Percentiles rank a stretch among this genome's conserved stretches.
Conservation (phyloP, 1,284 basidiomycete genomes). For the Apiotrichum mycotoxinovorans region DNA sequence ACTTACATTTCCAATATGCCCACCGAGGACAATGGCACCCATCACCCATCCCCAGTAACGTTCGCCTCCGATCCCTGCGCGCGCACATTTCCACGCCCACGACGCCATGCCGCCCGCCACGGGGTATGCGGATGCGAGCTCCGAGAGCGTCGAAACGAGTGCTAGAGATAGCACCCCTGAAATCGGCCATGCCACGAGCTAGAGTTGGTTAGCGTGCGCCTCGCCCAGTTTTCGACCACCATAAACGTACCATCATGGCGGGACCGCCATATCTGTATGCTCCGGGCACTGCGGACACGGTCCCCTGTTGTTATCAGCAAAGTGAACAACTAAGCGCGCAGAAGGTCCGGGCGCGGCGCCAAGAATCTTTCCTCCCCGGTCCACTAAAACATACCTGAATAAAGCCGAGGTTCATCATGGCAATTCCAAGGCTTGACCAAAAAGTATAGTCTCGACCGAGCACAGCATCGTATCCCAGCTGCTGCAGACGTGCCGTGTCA, state of each 20-base stretch:
- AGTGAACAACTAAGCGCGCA: too few species aligned
- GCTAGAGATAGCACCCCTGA: conserved; percentile 37
- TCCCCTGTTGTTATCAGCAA: conserved; percentile 29
- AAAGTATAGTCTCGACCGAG: conserved; percentile 49
- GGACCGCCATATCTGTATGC: conserved; percentile 48
- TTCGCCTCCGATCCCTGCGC: conserved; percentile 45
- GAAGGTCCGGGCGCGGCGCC: too few species aligned
- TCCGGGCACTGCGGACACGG: conserved; percentile 43
- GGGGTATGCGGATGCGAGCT: conserved; percentile 48
- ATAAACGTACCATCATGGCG: conserved; percentile 39
- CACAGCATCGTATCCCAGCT: conserved; percentile 47
- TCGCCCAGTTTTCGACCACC: background rate
- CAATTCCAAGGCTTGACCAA: conserved; percentile 46
- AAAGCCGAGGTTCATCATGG: conserved; percentile 43
- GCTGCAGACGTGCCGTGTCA: conserved; percentile 41
- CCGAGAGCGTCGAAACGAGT: conserved; percentile 41
- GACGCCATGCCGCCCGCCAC: conserved; percentile 49
- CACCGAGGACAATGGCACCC: conserved; percentile 45
- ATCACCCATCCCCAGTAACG: conserved; percentile 48
- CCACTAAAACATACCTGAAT: conserved; percentile 40
- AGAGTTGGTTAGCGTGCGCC: conserved; percentile 4
- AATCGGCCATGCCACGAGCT: conserved; percentile 48
- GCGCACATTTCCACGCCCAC: conserved; percentile 48
- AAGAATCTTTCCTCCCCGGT: too few species aligned
- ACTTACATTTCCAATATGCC: conserved; percentile 47